Evolutionary conservation across 1,284 basidiomycete species (phyloP).

Genomic region (Ceratobasidium sp.): DNA sequence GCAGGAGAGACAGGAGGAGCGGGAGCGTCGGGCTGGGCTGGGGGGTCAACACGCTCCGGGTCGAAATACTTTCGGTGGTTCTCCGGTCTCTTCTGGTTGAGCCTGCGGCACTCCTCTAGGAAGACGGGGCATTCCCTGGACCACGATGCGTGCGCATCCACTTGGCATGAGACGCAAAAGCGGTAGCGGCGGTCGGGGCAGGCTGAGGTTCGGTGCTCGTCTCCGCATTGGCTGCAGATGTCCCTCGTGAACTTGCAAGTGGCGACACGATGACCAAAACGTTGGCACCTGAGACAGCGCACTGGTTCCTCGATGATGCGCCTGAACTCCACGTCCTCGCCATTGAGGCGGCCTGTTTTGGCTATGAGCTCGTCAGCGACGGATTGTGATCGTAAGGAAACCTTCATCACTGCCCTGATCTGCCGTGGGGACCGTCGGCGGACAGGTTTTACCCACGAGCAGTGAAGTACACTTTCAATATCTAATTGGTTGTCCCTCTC

Average conservation of each 20-base stretch:
- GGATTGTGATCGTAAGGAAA: not conserved
- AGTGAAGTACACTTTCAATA: not conserved
- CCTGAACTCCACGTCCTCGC: not conserved
- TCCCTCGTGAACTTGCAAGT: not conserved
- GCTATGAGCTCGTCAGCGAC: conserved; percentile 11
- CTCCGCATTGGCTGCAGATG: no score
- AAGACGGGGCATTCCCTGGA: not conserved
- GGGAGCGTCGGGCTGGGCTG: not conserved
- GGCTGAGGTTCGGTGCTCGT: no score
- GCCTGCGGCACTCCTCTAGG: not conserved
- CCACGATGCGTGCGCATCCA: not conserved
- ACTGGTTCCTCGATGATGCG: not conserved
- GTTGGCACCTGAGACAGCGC: conserved; percentile 18
- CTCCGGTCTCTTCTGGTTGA: not conserved
- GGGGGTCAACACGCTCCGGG: no score
- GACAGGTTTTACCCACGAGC: conserved; percentile 9
- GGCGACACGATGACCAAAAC: no score
- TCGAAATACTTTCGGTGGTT: not conserved
- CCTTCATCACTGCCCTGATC: not conserved
- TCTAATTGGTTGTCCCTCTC: conserved; percentile 6
- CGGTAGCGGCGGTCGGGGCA: no score
- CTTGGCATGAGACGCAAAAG: not conserved
- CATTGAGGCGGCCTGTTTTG: not conserved
- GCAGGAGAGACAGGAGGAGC: no score
- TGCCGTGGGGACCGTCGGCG: not conserved